Base-by-base conservation (phyloP, 2,329 filamentous ascomycete genomes). In the Zymoseptoria pseudotritici region DNA sequence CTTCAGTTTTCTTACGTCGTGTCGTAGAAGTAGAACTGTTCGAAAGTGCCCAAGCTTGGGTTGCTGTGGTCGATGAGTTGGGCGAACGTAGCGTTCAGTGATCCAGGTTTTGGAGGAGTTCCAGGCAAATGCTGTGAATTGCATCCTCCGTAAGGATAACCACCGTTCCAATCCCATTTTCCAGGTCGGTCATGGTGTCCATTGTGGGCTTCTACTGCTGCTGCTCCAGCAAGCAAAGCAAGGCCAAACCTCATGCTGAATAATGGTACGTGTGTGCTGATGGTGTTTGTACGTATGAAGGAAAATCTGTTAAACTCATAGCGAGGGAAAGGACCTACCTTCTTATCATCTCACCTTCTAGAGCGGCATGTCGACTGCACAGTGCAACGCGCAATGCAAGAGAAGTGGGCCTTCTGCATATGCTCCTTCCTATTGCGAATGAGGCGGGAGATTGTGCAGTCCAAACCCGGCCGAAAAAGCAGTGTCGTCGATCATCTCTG, bases 1-100 rank as follows among this genome's bases (percentile, higher is more conserved):
- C n/a, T n/a, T n/a, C n/a, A n/a, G n/a, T n/a, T n/a, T n/a, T n/a
- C n/a, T n/a, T n/a, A 79, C 46, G 79, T 75, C 0, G 76, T 73
- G 65, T 78, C 80, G 68, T 77, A 84, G 74, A 77, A 83, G 68
- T 78, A 84, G 50, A 78, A 75, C 70, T 84, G 81, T 26, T 76
- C 72, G 65, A 84, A 84, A 0, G 79, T 84, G 10, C 82, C 82
- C 11, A 82, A 71, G n/a, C 73, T 73, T 1, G 82, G 82, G 64
- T 84, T 74, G 4, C 76, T 71, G 70, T 87, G 84, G 67, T 87
- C 83, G 54, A 86, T 80, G 57, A 82, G 74, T 70, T 86, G 84
- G 62, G 80, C 69, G 61, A 84, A 85, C 5, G 72, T 75, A 26
- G 69, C 61, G 57, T 69, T 70, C 58, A 57, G 19, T 17, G 21